A percentile compares a stretch with the other conserved stretches of the same genome.
Evolutionary conservation across 2,329 filamentous ascomycete genomes (phyloP).

Genomic region (Cladophialophora carrionii): DNA sequence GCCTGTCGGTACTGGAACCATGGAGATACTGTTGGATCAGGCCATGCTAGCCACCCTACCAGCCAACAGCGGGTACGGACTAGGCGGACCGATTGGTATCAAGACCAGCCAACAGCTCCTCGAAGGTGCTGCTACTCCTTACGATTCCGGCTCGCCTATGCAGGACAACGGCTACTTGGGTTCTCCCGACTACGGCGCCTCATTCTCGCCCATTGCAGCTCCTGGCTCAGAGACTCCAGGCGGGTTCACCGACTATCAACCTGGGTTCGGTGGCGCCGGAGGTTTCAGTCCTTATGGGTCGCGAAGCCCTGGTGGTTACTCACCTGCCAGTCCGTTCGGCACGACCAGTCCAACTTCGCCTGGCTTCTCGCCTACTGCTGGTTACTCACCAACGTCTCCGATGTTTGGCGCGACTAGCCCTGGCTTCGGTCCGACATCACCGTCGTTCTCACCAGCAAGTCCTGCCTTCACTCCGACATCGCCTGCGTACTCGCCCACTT

Average conservation of each 20-base stretch:
- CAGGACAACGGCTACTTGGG: slow-evolving; percentile 64
- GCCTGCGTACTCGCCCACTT: slow-evolving; percentile 66
- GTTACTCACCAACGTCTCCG: slow-evolving; percentile 77
- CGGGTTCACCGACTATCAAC: slow-evolving; percentile 67
- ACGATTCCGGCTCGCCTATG: slow-evolving; percentile 72
- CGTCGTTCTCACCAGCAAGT: slow-evolving; percentile 58
- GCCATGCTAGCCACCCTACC: slow-evolving; percentile 95
- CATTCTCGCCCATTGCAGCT: slow-evolving; percentile 74
- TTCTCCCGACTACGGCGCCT: slow-evolving; percentile 64
- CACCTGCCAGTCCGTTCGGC: slow-evolving; percentile 76
- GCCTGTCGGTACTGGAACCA: slow-evolving; percentile 94
- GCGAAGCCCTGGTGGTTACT: slow-evolving; percentile 66
- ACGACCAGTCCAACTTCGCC: slow-evolving; percentile 68
- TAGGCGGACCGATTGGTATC: slow-evolving; percentile 76
- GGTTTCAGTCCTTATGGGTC: slow-evolving; percentile 70
- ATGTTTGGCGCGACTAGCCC: slow-evolving; percentile 62
- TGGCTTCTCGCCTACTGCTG: slow-evolving; percentile 64
- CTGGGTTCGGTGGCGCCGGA: slow-evolving; percentile 63
- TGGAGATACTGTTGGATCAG: slow-evolving; percentile 90
- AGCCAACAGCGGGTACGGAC: slow-evolving; percentile 83
- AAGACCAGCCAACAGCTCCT: slow-evolving; percentile 52
- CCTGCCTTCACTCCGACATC: slow-evolving; percentile 72
- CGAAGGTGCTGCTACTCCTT: slow-evolving; percentile 91
- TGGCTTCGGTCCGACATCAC: slow-evolving; percentile 56
- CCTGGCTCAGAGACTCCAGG: slow-evolving; percentile 64